phyloP scores from a whole-genome alignment of 2,329 filamentous ascomycete species.

The Calonectria pauciramosa region DNA sequence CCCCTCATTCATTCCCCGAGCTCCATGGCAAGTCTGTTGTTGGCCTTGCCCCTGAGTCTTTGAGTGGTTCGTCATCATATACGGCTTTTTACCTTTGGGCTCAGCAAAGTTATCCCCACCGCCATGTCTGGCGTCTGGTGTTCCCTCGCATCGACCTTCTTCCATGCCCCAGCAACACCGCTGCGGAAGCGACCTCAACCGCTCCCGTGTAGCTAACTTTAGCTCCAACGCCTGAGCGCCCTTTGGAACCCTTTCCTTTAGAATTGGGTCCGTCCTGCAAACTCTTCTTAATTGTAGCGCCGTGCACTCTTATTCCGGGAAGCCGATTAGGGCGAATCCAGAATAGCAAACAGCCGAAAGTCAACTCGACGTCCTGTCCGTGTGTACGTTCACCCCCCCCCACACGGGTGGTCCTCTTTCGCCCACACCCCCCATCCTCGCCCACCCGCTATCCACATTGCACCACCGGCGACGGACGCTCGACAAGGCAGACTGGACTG shows the following conservation, averaged over 20 bases:
- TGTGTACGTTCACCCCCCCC: background rate
- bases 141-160: background rate
- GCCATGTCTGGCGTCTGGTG: background rate
- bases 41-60: background rate
- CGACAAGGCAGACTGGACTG: slow-evolving; percentile 11
- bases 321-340: background rate
- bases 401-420: background rate
- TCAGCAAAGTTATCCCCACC: background rate
- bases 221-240: slow-evolving; percentile 5
- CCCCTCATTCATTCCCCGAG: background rate
- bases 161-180: background rate
- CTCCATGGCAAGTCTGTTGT: background rate
- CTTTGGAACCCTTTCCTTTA: background rate
- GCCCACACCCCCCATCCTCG: background rate
- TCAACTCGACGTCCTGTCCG: background rate
- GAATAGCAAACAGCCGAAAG: background rate
- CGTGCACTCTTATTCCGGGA: background rate
- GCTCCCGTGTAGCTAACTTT: slow-evolving; percentile 10
- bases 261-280: background rate
- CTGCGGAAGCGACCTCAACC: background rate
- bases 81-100: background rate
- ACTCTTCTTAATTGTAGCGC: slow-evolving; percentile 3
- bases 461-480: background rate
- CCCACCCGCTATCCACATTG: background rate
- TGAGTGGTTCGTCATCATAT: background rate